Evolutionary conservation across 305 asterid genomes (phyloP), one percentile per base, ranked within the genome.

Genomic region (Solanum aculeatissimum): DNA sequence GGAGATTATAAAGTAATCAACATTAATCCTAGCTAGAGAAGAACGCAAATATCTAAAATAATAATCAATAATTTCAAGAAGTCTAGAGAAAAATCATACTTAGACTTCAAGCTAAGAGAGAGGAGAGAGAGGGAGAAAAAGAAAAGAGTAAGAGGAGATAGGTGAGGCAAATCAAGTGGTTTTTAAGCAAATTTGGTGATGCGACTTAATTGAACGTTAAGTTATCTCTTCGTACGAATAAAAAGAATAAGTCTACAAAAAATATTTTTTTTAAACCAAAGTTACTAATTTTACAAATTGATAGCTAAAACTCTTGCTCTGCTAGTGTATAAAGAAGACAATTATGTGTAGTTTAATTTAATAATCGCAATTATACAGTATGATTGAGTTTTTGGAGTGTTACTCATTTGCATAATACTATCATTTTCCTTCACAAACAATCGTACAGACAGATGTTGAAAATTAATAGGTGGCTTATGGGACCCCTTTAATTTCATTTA

Each of bases 111-210:
- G 98, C 85, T 83, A 91, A 32, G 87, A 85, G 82, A 60, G 83
- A 86, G 38, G 69, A 13, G 25, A 16, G 82, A 75, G 75, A 29
- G 80, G 42, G 55, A 38, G 23, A 18, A 21, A 51, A 86, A 85
- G 80, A 57, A 82, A 82, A 86, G 54, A 40, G n/a, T 69, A 38
- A 19, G 42, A 45, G 40, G 40, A 45, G 87, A 88, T 69, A 23
- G 83, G 82, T 80, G 89, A 83, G 86, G 89, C 81, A 87, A 69
- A 90, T 93, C 89, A 90, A 92, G 95, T 94, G 91, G 90, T 78
- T 90, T 88, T 85, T 86, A 92, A 82, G 94, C 94, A 91, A 92
- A 89, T 88, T 77, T 87, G 88, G 85, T 89, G 92, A 63, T 85
- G 90, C 89, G 62, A 87, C 2, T 93, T 84, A 91, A 92, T 94